A percentile compares a stretch with the other conserved stretches of the same genome.
phyloP scores from a whole-genome alignment of 192 early-diverging fungal genomes.

The Physocladia obscura region DNA sequence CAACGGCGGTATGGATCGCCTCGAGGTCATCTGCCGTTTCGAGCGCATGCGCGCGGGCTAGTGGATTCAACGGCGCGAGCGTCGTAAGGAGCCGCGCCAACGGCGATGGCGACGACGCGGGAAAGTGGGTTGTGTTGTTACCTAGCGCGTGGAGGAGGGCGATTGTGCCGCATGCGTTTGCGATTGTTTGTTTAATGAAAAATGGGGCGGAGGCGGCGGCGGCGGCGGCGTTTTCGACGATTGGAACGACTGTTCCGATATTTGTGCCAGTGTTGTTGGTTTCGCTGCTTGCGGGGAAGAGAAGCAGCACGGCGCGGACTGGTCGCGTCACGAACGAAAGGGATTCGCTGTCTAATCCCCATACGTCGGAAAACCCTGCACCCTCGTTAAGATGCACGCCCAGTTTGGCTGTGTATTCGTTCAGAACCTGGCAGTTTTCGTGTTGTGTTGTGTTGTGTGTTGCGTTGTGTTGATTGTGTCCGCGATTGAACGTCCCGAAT shows the following conservation, averaged over 20 bases:
- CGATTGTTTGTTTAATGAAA: conserved; percentile 84
- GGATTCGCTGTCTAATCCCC: conserved; percentile 80
- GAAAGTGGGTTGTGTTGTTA: conserved; percentile 51
- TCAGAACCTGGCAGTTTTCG: conserved; percentile 72
- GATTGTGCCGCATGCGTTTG: conserved; percentile 94
- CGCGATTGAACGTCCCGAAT: background rate
- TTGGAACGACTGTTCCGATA: conserved; percentile 44
- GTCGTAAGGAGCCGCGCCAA: conserved; percentile 41
- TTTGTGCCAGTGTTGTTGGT: conserved; percentile 8
- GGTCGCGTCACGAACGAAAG: conserved; percentile 80
- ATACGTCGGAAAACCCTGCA: conserved; percentile 79
- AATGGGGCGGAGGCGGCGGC: conserved; percentile 30
- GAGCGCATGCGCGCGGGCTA: conserved; percentile 70
- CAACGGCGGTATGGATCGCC: conserved; percentile 39
- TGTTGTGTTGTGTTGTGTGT: no score
- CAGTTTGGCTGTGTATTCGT: conserved; percentile 67
- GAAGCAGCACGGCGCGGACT: conserved; percentile 76
- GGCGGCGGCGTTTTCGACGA: background rate
- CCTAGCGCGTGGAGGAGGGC: conserved; percentile 85
- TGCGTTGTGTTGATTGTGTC: no score
- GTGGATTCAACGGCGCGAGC: conserved; percentile 61
- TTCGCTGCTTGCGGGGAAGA: conserved; percentile 68
- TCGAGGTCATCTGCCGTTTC: conserved; percentile 57
- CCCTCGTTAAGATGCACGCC: conserved; percentile 54
- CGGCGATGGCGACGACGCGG: background rate